Evolutionary conservation across 2,329 filamentous ascomycete genomes (phyloP).

Genomic region (Massarina eburnea): DNA sequence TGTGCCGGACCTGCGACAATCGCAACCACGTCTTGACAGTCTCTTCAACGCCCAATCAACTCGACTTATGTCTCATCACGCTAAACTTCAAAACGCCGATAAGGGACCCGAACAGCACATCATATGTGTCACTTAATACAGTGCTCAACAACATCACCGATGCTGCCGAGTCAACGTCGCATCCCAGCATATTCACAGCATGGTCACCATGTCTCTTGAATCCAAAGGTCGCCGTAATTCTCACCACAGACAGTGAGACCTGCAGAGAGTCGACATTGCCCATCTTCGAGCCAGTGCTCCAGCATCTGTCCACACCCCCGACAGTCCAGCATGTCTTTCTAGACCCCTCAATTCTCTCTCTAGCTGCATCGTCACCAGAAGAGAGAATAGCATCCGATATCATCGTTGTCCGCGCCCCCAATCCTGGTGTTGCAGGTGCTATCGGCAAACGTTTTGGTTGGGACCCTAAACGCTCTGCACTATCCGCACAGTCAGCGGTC

Average conservation of each 20-base stretch:
- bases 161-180: constrained; percentile 20
- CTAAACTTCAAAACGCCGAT: constrained; percentile 23
- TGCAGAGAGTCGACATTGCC: constrained; percentile 15
- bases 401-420: constrained; percentile 21
- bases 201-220: constrained; percentile 30
- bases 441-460: constrained; percentile 35
- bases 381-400: constrained; percentile 26
- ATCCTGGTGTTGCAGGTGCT: constrained; percentile 21
- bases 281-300: constrained; percentile 23
- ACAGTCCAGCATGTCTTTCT: constrained; percentile 26
- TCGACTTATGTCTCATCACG: constrained; percentile 27
- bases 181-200: constrained; percentile 26
- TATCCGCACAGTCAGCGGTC: constrained; percentile 18
- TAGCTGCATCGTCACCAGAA: constrained; percentile 20
- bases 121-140: constrained; percentile 20
- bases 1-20: constrained; percentile 31
- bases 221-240: constrained; percentile 17
- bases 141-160: constrained; percentile 32
- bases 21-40: constrained; percentile 23
- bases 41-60: constrained; percentile 11
- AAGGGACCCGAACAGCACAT: constrained; percentile 5
- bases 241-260: constrained; percentile 26
- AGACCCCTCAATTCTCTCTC: constrained; percentile 24
- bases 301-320: constrained; percentile 16
- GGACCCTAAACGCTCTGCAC: constrained; percentile 28